A percentile compares a stretch with the other conserved stretches of the same genome.
Conservation (phyloP, 2,329 filamentous ascomycete genomes). For the Plenodomus lindquistii region DNA sequence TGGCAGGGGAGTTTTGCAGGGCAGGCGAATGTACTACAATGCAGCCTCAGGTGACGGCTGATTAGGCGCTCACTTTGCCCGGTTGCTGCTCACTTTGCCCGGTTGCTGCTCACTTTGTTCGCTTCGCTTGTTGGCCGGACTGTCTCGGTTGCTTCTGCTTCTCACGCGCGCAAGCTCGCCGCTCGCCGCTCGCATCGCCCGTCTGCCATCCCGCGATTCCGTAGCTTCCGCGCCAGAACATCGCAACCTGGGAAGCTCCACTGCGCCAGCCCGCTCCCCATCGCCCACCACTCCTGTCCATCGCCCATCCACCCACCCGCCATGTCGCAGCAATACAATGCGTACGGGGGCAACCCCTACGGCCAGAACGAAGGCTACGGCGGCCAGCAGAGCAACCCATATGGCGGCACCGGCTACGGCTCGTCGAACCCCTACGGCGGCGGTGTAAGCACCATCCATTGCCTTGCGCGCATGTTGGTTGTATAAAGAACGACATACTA, state of each 20-base stretch:
- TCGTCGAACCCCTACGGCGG: conserved; percentile 36
- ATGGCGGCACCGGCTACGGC: conserved; percentile 41
- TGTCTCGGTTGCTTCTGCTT: too few relatives aligned
- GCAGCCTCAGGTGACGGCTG: too few relatives aligned
- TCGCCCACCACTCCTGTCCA: conserved; percentile 9
- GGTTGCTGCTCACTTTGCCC: too few relatives aligned
- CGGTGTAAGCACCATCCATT: conserved; percentile 21
- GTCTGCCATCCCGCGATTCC: conserved; percentile 24
- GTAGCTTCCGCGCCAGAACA: conserved; percentile 29
- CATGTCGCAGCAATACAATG: conserved; percentile 55
- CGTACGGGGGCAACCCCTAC: conserved; percentile 65
- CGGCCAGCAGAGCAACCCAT: conserved; percentile 38
- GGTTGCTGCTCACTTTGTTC: too few relatives aligned
- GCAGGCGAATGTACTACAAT: too few relatives aligned
- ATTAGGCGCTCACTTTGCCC: too few relatives aligned
- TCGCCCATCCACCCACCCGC: conserved; percentile 8
- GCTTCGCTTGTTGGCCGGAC: not conserved
- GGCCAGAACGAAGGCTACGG: conserved; percentile 48
- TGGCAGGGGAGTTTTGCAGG: too few relatives aligned
- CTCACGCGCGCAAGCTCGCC: not conserved
- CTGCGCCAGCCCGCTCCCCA: conserved; percentile 23
- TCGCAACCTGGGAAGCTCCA: conserved; percentile 24
- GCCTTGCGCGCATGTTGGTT: too few relatives aligned
- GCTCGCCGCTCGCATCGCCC: not conserved
- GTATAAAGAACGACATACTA: conserved; percentile 7